Conservation (phyloP, 2,329 filamentous ascomycete species). For the Diaporthe nobilis region DNA sequence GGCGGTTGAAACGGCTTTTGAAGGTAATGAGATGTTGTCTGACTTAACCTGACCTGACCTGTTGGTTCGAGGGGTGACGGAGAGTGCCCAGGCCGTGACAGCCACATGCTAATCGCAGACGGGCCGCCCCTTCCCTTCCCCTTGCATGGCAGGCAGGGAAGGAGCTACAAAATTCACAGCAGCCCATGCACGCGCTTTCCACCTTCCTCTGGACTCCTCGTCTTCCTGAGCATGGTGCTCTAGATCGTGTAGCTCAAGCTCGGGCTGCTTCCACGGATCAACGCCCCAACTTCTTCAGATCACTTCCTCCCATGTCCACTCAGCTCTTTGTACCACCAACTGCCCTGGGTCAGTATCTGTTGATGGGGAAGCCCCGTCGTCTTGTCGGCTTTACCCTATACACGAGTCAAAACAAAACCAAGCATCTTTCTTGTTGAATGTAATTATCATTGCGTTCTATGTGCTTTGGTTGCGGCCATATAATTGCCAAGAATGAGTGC, state of each 20-base stretch:
- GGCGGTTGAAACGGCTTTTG: background rate
- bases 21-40: background rate
- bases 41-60: background rate
- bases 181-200: background rate
- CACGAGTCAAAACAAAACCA: constrained; percentile 24
- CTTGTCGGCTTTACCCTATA: background rate
- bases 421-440: background rate
- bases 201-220: background rate
- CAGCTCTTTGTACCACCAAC: background rate
- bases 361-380: background rate
- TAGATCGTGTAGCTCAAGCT: background rate
- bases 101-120: constrained; percentile 5
- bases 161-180: constrained; percentile 2
- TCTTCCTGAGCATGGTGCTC: background rate
- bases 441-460: background rate
- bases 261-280: background rate
- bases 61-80: background rate
- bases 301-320: background rate
- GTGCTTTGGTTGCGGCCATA: background rate
- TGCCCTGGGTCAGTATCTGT: too few relatives aligned
- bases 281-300: background rate
- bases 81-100: background rate
- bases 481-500: background rate
- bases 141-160: constrained; percentile 24
- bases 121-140: constrained; percentile 24